Percentiles rank a stretch among this genome's conserved stretches.
These are phyloP conservation scores for Rhododendron vialii DNA, from an alignment of 148 eudicot genomes.

Conservation along the genomic window DNA sequence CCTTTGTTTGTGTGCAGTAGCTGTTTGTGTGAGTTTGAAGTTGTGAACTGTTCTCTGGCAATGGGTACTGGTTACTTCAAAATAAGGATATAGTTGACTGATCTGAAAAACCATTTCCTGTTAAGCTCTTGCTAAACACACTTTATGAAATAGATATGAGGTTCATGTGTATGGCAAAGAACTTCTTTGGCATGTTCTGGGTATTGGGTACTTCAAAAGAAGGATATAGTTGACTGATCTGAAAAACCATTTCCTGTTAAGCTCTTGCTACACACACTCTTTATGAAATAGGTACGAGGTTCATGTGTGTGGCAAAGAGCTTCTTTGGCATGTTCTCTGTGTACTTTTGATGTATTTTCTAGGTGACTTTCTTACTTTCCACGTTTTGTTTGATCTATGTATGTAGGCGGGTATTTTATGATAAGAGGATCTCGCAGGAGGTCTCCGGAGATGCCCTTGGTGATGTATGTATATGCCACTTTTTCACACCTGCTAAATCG, in stretches of 20 bases:
- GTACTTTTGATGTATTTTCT: neutral
- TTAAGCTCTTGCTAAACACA: neutral
- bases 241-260: neutral
- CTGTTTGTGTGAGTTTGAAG: neutral
- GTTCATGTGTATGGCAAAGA: neutral
- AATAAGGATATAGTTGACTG: neutral
- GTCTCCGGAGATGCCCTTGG: conserved; percentile 20
- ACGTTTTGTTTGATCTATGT: neutral
- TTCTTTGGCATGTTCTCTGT: neutral
- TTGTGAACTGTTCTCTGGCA: neutral
- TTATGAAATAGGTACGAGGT: neutral
- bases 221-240: neutral
- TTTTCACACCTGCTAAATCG: neutral
- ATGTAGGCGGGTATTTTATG: conserved; percentile 8
- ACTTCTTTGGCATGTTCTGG: neutral
- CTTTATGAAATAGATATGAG: neutral
- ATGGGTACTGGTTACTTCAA: neutral
- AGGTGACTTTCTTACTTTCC: neutral
- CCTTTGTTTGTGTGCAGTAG: neutral
- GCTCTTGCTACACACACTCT: neutral
- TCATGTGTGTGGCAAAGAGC: neutral
- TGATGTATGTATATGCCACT: neutral
- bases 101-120: neutral
- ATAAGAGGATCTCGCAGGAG: conserved; percentile 24
- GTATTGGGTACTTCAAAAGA: neutral